phyloP scores from a whole-genome alignment of 2,329 filamentous ascomycete genomes.

The Pseudogymnoascus sp. region DNA sequence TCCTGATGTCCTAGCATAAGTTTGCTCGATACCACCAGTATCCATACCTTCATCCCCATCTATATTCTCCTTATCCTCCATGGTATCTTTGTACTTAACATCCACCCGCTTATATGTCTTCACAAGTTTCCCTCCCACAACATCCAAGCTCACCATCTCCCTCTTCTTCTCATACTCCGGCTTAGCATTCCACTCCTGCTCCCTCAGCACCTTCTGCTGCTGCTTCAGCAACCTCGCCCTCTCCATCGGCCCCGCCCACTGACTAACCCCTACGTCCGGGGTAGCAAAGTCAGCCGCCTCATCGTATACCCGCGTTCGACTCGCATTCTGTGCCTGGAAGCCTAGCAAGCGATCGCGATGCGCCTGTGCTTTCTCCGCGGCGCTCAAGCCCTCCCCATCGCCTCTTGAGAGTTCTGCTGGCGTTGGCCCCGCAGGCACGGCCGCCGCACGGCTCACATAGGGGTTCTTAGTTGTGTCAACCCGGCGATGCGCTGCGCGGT shows the following conservation, averaged over 20 bases:
- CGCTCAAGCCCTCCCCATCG: slow-evolving; percentile 12
- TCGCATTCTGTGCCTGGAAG: slow-evolving; percentile 63
- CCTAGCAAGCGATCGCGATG: slow-evolving; percentile 58
- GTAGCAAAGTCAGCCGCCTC: slow-evolving; percentile 61
- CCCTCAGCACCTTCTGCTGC: slow-evolving; percentile 59
- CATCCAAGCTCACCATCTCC: slow-evolving; percentile 60
- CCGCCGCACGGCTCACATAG: neutral
- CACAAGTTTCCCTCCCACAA: slow-evolving; percentile 53
- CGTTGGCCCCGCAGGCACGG: slow-evolving; percentile 1
- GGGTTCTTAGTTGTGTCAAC: slow-evolving; percentile 44
- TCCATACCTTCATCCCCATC: slow-evolving; percentile 18
- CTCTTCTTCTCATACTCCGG: slow-evolving; percentile 65
- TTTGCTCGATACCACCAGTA: slow-evolving; percentile 1
- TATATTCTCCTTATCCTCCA: slow-evolving; percentile 4
- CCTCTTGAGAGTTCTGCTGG: slow-evolving; percentile 14
- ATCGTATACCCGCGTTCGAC: slow-evolving; percentile 59
- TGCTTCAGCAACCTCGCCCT: slow-evolving; percentile 59
- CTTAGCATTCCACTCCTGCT: slow-evolving; percentile 58
- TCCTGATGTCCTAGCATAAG: slow-evolving; percentile 14
- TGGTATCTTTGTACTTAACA: neutral
- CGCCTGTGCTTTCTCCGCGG: slow-evolving; percentile 43
- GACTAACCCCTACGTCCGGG: slow-evolving; percentile 45
- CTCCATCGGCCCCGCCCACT: slow-evolving; percentile 62
- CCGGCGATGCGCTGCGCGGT: slow-evolving; percentile 61
- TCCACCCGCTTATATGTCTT: slow-evolving; percentile 21